These are phyloP conservation scores for Aspergillus nomiae DNA, from an alignment of 2,329 filamentous ascomycete species.

Conservation along the genomic window DNA sequence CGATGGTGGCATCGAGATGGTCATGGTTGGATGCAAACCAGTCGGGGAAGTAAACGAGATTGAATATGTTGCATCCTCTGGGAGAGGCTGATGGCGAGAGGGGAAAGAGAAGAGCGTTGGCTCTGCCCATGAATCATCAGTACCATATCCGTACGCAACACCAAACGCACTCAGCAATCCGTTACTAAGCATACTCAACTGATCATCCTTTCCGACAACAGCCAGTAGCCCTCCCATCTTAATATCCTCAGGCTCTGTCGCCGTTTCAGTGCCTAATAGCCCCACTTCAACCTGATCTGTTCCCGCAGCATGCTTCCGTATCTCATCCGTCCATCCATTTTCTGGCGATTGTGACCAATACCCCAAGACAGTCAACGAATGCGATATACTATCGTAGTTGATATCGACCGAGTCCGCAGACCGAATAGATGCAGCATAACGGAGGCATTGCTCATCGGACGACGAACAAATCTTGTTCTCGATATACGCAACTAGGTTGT, in stretches of 20 bases:
- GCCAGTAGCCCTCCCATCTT: slow-evolving; percentile 77
- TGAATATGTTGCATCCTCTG: slow-evolving; percentile 57
- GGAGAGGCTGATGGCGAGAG: slow-evolving; percentile 69
- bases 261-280: slow-evolving; percentile 66
- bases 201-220: slow-evolving; percentile 73
- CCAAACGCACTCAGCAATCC: background rate
- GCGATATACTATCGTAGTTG: slow-evolving; percentile 71
- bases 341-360: slow-evolving; percentile 55
- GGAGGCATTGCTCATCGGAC: slow-evolving; percentile 54
- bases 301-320: slow-evolving; percentile 31
- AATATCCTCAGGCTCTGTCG: slow-evolving; percentile 68
- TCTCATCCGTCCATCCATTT: slow-evolving; percentile 51
- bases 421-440: slow-evolving; percentile 49
- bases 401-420: slow-evolving; percentile 71
- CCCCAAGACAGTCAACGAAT: slow-evolving; percentile 65
- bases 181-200: slow-evolving; percentile 55
- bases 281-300: slow-evolving; percentile 74
- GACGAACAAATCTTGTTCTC: slow-evolving; percentile 55
- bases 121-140: slow-evolving; percentile 45
- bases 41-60: slow-evolving; percentile 69
- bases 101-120: slow-evolving; percentile 82
- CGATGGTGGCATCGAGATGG: slow-evolving; percentile 62
- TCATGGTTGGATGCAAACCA: slow-evolving; percentile 81
- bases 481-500: slow-evolving; percentile 57
- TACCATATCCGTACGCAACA: background rate